Conservation (phyloP, 805 yeast genomes). For the Lipomyces oligophaga region DNA sequence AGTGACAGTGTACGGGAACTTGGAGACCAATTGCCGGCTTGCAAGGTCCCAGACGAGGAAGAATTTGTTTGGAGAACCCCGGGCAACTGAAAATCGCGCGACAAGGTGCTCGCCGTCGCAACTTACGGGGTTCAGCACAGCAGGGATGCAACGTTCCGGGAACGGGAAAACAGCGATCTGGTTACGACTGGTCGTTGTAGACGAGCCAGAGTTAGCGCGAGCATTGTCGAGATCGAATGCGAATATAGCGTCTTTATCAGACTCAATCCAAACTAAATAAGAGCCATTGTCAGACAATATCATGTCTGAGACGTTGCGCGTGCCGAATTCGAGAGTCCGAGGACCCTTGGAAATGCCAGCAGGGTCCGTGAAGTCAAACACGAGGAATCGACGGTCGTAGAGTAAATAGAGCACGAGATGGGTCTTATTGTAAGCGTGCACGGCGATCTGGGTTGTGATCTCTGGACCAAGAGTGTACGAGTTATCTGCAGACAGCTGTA, state of each 20-base stretch:
- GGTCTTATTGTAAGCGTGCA: constrained; percentile 20
- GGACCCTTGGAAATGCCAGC: constrained; percentile 10
- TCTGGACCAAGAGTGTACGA: constrained; percentile 7
- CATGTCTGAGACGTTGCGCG: constrained; percentile 20
- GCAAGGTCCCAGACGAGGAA: constrained; percentile 23
- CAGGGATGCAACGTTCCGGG: constrained; percentile 20
- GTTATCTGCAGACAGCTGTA: constrained; percentile 12
- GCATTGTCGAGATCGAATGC: constrained; percentile 11
- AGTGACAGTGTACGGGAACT: constrained; percentile 24
- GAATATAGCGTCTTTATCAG: constrained; percentile 25
- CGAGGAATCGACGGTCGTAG: constrained; percentile 18
- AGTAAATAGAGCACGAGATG: constrained; percentile 23
- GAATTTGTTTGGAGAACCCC: constrained; percentile 28
- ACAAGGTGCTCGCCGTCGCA: constrained; percentile 29
- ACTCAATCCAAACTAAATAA: constrained; percentile 24
- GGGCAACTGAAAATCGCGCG: constrained; percentile 19
- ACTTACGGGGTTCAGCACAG: constrained; percentile 21
- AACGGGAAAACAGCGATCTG: constrained; percentile 12
- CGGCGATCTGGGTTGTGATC: constrained; percentile 22
- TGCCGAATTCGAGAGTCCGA: constrained; percentile 15
- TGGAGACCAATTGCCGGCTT: constrained; percentile 18
- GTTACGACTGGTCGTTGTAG: too few relatives aligned
- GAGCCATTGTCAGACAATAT: constrained; percentile 16
- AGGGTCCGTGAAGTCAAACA: constrained; percentile 26
- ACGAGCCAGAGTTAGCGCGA: neutral